These are phyloP conservation scores for Salix arbutifolia DNA, from an alignment of 345 rosid genomes.

Conservation along the genomic window DNA sequence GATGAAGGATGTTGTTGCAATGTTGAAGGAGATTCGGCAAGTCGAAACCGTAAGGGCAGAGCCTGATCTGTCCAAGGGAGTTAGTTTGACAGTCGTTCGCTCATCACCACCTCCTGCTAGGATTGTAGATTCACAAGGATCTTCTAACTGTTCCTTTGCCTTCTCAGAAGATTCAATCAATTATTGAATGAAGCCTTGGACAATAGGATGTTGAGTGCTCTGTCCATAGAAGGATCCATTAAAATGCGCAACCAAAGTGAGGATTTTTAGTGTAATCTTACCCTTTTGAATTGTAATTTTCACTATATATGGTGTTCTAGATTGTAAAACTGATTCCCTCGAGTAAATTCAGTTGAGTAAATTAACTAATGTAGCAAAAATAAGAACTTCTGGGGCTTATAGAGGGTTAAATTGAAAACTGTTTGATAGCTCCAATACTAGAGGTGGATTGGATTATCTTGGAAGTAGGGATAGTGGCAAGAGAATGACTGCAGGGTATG, in stretches of 20 bases:
- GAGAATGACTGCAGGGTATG: conserved; percentile 19
- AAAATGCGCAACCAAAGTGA: neutral
- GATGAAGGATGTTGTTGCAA: conserved; percentile 89
- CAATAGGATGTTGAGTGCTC: neutral
- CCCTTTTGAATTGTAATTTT: conserved; percentile 2
- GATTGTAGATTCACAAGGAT: conserved; percentile 51
- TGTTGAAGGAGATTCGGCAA: conserved; percentile 81
- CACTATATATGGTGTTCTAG: conserved; percentile 13
- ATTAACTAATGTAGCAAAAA: conserved; percentile 12
- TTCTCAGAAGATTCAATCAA: conserved; percentile 69
- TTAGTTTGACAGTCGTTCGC: conserved; percentile 19
- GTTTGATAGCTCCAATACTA: conserved; percentile 3
- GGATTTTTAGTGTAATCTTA: neutral
- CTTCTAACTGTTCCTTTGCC: conserved; percentile 72
- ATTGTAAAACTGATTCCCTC: conserved; percentile 19
- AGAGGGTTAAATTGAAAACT: neutral
- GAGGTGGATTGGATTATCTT: conserved; percentile 6
- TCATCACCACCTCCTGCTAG: conserved; percentile 41
- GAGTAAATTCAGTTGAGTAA: conserved; percentile 3
- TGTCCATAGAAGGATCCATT: conserved; percentile 7
- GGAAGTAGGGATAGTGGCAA: neutral
- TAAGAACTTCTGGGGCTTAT: neutral
- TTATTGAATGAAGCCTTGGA: neutral
- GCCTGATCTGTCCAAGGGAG: conserved; percentile 37
- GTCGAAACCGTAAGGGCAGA: conserved; percentile 44